These are phyloP conservation scores for Centaurea solstitialis DNA, from an alignment of 129 eudicot genomes.

Conservation along the genomic window DNA sequence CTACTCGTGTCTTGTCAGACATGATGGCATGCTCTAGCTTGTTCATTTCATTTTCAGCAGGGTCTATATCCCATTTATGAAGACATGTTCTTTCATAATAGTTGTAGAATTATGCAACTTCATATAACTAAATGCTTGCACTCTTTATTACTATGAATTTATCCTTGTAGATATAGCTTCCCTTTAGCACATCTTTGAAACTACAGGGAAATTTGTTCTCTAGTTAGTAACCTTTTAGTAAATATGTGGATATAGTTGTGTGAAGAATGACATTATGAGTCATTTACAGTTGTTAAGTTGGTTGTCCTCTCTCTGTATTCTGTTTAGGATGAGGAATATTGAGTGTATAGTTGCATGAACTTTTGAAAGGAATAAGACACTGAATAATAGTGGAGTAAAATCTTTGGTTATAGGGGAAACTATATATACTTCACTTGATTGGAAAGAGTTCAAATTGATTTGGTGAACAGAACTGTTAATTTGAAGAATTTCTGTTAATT, in stretches of 20 bases:
- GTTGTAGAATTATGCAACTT: neutral
- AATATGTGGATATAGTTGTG: neutral
- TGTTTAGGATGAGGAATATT: neutral
- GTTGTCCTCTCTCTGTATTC: neutral
- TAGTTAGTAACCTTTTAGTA: neutral
- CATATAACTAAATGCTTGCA: neutral
- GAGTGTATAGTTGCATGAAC: neutral
- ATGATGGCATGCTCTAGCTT: too few relatives aligned
- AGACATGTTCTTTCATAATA: neutral
- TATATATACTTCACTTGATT: neutral
- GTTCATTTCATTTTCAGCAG: too few relatives aligned
- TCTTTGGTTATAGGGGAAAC: neutral
- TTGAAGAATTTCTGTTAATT: too few relatives aligned
- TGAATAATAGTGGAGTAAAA: neutral
- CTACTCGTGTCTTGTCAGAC: too few relatives aligned
- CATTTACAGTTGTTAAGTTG: neutral
- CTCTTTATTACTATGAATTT: neutral
- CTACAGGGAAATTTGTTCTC: neutral
- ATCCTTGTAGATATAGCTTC: neutral
- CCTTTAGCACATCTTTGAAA: neutral
- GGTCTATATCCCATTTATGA: neutral
- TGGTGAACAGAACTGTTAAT: neutral
- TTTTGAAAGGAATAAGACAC: neutral
- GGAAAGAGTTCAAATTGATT: neutral
- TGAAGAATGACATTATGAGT: neutral